phyloP scores from a whole-genome alignment of 805 yeast genomes.

The Myxozyma neglecta region DNA sequence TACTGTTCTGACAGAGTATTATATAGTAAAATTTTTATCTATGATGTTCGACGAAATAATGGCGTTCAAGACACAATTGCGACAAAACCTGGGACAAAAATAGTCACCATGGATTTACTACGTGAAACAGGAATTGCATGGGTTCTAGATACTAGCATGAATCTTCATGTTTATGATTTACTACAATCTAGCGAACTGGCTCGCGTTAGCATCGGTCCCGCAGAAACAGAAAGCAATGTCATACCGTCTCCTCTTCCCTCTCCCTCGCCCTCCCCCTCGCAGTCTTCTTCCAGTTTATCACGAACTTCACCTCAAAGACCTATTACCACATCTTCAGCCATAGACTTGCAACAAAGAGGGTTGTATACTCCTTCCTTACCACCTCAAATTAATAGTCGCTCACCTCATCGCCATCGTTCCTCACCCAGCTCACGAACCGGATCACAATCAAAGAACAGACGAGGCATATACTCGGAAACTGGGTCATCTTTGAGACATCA shows the following conservation, averaged over 20 bases:
- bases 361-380: not conserved
- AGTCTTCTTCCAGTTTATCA: not conserved
- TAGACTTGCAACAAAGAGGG: not conserved
- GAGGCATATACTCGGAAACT: not conserved
- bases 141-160: constrained; percentile 22
- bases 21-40: constrained; percentile 15
- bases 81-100: constrained; percentile 8
- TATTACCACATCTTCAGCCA: not conserved
- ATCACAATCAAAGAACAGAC: not conserved
- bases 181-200: constrained; percentile 16
- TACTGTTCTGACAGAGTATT: not conserved
- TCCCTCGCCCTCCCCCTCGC: not conserved
- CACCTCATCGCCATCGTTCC: not conserved
- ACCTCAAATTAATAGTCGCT: not conserved
- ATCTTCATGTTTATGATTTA: constrained; percentile 25
- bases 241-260: not conserved
- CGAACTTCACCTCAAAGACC: too few relatives aligned
- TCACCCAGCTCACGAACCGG: not conserved
- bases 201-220: constrained; percentile 6
- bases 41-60: constrained; percentile 29
- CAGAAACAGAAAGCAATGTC: not conserved
- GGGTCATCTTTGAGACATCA: not conserved
- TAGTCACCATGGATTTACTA: constrained; percentile 18
- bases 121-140: constrained; percentile 31
- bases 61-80: constrained; percentile 21